These are phyloP conservation scores for Alternaria brassicicola DNA, from an alignment of 2,329 filamentous ascomycete genomes.

Conservation along the genomic window DNA sequence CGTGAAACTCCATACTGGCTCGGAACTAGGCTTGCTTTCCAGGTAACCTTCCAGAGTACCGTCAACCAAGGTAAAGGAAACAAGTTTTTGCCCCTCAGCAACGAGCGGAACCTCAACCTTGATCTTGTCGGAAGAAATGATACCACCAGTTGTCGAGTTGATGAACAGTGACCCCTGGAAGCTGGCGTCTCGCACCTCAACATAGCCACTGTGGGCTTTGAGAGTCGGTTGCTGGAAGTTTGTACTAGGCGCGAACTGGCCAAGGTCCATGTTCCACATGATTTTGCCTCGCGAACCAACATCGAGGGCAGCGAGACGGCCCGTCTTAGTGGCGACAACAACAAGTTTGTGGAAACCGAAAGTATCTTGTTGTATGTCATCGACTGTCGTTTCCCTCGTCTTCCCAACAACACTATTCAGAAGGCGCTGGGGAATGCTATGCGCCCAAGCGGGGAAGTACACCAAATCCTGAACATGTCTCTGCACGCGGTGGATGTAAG, in stretches of 20 bases:
- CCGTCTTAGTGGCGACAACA: constrained; percentile 78
- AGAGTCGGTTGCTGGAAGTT: constrained; percentile 66
- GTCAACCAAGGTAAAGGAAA: constrained; percentile 43
- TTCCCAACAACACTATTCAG: constrained; percentile 61
- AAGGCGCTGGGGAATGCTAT: constrained; percentile 71
- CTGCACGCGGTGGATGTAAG: constrained; percentile 86
- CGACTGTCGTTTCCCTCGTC: constrained; percentile 62
- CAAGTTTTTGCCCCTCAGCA: constrained; percentile 30
- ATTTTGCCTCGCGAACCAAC: constrained; percentile 74
- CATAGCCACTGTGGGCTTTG: constrained; percentile 41
- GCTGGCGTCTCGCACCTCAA: constrained; percentile 39
- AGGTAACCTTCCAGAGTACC: constrained; percentile 43
- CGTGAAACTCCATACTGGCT: constrained; percentile 71
- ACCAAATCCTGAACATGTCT: constrained; percentile 81
- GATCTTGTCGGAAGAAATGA: constrained; percentile 28
- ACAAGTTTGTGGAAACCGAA: constrained; percentile 91
- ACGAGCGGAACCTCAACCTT: constrained; percentile 16
- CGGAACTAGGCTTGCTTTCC: constrained; percentile 26
- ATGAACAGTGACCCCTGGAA: constrained; percentile 35
- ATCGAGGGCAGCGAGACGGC: constrained; percentile 80
- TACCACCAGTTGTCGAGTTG: constrained; percentile 43
- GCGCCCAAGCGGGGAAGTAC: constrained; percentile 75
- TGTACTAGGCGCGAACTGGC: constrained; percentile 61
- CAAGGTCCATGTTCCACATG: constrained; percentile 74
- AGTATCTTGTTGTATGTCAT: constrained; percentile 67